Evolutionary conservation across 768 basidiomycete genomes (phyloP).

Genomic region (Leccinum subgranulosum): DNA sequence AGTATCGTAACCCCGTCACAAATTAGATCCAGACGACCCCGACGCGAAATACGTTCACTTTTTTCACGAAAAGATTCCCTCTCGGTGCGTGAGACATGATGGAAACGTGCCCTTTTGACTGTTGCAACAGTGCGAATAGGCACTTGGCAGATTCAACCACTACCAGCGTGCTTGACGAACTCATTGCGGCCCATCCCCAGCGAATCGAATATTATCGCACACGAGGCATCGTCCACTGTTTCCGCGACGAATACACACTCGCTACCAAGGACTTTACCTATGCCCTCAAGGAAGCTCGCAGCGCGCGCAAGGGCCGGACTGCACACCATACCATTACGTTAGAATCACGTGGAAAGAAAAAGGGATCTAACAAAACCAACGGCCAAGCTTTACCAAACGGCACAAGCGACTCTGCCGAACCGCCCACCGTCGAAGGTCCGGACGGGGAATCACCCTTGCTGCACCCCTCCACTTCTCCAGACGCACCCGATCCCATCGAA

Average conservation of each 20-base stretch:
- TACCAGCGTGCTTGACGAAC: conserved; percentile 72
- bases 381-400: conserved; percentile 71
- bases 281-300: conserved; percentile 75
- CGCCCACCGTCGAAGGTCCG: conserved; percentile 39
- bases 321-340: conserved; percentile 47
- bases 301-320: conserved; percentile 60
- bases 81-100: conserved; percentile 53
- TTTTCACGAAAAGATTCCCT: conserved; percentile 94
- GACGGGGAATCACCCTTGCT: conserved; percentile 51
- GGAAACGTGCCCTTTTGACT: conserved; percentile 9
- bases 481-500: conserved; percentile 85
- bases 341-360: conserved; percentile 46
- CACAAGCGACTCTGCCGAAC: conserved; percentile 48
- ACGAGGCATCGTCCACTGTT: conserved; percentile 86
- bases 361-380: conserved; percentile 43
- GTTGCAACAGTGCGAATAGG: conserved; percentile 38
- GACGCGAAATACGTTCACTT: conserved; percentile 91
- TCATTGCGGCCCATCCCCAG: conserved; percentile 71
- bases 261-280: conserved; percentile 81
- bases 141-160: conserved; percentile 84
- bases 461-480: conserved; percentile 73
- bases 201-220: conserved; percentile 84
- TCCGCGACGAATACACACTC: conserved; percentile 74
- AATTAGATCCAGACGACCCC: conserved; percentile 65
- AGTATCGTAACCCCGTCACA: neutral